These are phyloP conservation scores for Prunus salicina DNA, from an alignment of 306 rosid species.

Conservation along the genomic window DNA sequence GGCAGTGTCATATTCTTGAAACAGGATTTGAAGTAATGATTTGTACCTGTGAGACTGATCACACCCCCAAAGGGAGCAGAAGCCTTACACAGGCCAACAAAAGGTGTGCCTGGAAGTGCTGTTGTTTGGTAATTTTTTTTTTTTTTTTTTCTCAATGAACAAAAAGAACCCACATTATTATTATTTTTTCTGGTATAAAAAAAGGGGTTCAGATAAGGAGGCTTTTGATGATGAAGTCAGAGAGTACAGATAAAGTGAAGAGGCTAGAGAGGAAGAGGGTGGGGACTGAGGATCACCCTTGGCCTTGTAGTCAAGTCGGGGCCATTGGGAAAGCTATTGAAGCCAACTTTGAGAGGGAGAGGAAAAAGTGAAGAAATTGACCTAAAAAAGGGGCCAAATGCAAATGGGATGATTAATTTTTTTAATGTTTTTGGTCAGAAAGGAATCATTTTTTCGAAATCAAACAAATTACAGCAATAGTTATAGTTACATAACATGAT, in stretches of 20 bases:
- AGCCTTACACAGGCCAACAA: conserved; percentile 1
- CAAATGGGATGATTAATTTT: neutral
- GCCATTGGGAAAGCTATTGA: neutral
- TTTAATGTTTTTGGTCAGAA: too few relatives aligned
- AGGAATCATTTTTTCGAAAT: too few relatives aligned
- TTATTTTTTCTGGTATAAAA: neutral
- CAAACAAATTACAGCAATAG: too few relatives aligned
- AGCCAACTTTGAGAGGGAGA: neutral
- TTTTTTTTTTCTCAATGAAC: neutral
- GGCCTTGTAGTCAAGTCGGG: neutral
- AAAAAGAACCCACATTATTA: neutral
- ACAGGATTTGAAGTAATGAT: conserved; percentile 16
- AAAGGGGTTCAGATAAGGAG: conserved; percentile 11
- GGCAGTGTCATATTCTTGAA: neutral
- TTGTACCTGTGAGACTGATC: conserved; percentile 8
- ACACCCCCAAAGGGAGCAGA: neutral
- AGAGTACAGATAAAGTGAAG: neutral
- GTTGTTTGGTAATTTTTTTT: neutral
- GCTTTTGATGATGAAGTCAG: neutral
- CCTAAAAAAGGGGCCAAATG: neutral
- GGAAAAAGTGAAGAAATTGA: neutral
- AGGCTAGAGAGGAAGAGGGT: neutral
- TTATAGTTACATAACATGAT: neutral
- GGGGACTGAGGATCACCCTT: neutral
- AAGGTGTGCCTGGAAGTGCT: conserved; percentile 13